Percentiles rank a stretch among this genome's conserved stretches.
Conservation (phyloP, 345 rosid genomes). For the Populus tremula region DNA sequence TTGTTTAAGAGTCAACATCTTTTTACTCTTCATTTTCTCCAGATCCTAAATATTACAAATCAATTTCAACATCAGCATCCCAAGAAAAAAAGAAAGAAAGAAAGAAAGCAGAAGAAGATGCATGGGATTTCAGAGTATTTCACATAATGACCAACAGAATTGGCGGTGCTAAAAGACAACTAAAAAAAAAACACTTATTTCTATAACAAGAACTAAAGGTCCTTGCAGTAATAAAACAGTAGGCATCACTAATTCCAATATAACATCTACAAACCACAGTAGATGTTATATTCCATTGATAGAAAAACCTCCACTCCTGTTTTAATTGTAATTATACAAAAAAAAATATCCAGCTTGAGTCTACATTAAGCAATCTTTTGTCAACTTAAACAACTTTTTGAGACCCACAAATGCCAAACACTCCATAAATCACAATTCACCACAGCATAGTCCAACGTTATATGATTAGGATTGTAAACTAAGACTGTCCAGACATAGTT, state of each 20-base stretch:
- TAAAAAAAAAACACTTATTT: too few species aligned
- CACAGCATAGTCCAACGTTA: not conserved
- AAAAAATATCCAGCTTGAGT: not conserved
- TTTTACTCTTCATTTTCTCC: slow-evolving; percentile 59
- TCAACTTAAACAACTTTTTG: not conserved
- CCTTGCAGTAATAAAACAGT: not conserved
- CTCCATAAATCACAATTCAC: not conserved
- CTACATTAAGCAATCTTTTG: not conserved
- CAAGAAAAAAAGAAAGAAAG: not conserved
- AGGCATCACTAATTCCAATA: not conserved
- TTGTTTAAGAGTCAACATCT: slow-evolving; percentile 38
- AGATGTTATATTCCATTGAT: not conserved
- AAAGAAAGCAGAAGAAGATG: not conserved
- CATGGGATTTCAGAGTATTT: not conserved
- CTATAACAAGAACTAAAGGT: not conserved
- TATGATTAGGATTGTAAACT: not conserved
- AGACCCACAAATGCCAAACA: not conserved
- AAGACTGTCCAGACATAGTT: not conserved
- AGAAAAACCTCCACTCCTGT: not conserved
- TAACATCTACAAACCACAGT: not conserved
- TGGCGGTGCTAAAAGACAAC: not conserved
- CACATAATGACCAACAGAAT: not conserved
- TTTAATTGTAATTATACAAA: not conserved
- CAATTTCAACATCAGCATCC: not conserved
- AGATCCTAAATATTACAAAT: slow-evolving; percentile 41